Evolutionary conservation across 2,329 filamentous ascomycete species (phyloP).

Genomic region (Pseudogymnoascus sp.): DNA sequence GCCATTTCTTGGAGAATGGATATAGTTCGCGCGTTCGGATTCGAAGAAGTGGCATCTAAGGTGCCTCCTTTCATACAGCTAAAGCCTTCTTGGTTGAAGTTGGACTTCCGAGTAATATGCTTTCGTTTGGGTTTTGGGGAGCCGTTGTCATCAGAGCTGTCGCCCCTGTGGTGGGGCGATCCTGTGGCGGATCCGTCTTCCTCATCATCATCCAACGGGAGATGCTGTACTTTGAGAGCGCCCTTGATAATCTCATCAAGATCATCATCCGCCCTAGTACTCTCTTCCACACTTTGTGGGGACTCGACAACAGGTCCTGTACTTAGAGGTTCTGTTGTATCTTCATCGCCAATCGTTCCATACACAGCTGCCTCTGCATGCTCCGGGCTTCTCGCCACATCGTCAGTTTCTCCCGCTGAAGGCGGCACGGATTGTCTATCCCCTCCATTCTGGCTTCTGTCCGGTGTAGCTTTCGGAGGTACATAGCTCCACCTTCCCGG

Average conservation of each 20-base stretch:
- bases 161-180: conserved; percentile 14
- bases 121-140: not conserved
- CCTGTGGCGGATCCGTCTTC: conserved; percentile 29
- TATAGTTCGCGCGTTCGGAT: conserved; percentile 71
- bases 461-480: conserved; percentile 33
- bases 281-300: not conserved
- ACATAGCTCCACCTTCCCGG: conserved; percentile 34
- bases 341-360: not conserved
- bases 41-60: conserved; percentile 35
- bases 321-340: not conserved
- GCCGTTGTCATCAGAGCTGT: not conserved
- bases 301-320: not conserved
- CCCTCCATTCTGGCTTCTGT: conserved; percentile 22
- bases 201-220: conserved; percentile 48
- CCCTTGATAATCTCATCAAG: conserved; percentile 59
- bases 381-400: not conserved
- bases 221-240: conserved; percentile 50
- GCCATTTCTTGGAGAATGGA: conserved; percentile 71
- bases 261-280: conserved; percentile 38
- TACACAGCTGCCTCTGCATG: not conserved
- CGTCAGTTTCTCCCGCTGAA: not conserved
- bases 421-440: not conserved
- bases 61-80: conserved; percentile 48
- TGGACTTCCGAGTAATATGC: conserved; percentile 3
- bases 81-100: conserved; percentile 40